phyloP scores from a whole-genome alignment of 176 grass and related monocot genomes.

The Carex myosuroides region DNA sequence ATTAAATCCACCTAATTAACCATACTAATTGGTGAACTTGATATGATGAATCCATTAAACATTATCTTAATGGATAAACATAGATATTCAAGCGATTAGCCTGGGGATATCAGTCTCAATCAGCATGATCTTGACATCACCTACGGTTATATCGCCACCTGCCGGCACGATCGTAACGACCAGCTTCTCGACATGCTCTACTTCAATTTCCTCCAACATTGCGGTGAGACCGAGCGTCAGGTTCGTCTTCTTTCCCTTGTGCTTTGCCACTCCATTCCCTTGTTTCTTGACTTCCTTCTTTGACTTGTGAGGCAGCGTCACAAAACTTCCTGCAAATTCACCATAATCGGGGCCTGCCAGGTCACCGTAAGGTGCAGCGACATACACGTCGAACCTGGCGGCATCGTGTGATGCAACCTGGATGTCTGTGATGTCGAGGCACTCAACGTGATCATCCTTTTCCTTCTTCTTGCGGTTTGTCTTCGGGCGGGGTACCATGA shows the following conservation, averaged over 20 bases:
- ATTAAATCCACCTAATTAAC: background rate
- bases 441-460: slow-evolving; percentile 26
- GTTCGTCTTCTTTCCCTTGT: slow-evolving; percentile 4
- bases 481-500: slow-evolving; percentile 30
- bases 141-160: slow-evolving; percentile 26
- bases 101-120: slow-evolving; percentile 7
- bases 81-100: background rate
- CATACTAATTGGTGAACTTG: background rate
- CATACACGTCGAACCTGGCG: slow-evolving; percentile 29
- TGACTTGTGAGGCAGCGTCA: slow-evolving; percentile 16
- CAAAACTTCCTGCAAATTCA: slow-evolving; percentile 46
- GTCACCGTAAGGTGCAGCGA: slow-evolving; percentile 22
- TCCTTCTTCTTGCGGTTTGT: slow-evolving; percentile 27
- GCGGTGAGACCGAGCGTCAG: slow-evolving; percentile 36
- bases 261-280: background rate
- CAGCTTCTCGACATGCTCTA: slow-evolving; percentile 14
- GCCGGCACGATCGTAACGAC: slow-evolving; percentile 38
- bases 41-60: background rate
- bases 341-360: slow-evolving; percentile 22
- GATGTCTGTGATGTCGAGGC: slow-evolving; percentile 27
- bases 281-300: background rate
- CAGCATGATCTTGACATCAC: background rate
- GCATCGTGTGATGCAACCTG: background rate
- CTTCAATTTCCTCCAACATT: slow-evolving; percentile 34
- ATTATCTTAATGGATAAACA: background rate